Evolutionary conservation across 2,329 filamentous ascomycete species (phyloP).

Genomic region (Diaporthe sp.): DNA sequence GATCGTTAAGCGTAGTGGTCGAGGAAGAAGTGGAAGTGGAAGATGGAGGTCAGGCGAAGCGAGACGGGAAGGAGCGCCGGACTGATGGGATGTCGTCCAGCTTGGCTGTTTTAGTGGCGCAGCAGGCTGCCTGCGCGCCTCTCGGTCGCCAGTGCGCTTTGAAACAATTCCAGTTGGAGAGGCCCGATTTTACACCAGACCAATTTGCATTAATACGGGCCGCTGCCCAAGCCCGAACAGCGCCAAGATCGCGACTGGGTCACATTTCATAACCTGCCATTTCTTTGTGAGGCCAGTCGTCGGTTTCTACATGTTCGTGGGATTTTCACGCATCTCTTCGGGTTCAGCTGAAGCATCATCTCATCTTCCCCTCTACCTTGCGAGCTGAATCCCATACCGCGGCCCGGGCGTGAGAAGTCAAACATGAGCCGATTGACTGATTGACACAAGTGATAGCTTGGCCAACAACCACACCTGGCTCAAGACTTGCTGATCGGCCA

Average conservation of each 20-base stretch:
- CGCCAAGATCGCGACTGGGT: conserved; percentile 16
- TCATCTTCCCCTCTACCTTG: neutral
- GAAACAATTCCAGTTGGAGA: conserved; percentile 25
- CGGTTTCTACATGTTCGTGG: too few relatives aligned
- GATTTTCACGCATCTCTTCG: neutral
- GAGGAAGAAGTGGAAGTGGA: neutral
- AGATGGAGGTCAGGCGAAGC: neutral
- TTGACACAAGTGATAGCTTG: neutral
- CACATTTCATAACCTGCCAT: neutral
- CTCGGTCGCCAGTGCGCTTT: conserved; percentile 21
- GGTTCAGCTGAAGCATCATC: conserved; percentile 19
- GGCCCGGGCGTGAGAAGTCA: neutral
- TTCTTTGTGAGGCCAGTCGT: neutral
- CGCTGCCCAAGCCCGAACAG: conserved; percentile 22
- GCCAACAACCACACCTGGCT: neutral
- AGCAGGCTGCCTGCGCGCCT: conserved; percentile 17
- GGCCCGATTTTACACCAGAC: conserved; percentile 26
- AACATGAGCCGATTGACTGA: neutral
- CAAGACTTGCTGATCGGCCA: neutral
- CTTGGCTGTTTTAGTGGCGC: conserved; percentile 23
- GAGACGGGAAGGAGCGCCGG: neutral
- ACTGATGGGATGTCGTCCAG: conserved; percentile 23
- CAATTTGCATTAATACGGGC: conserved; percentile 30
- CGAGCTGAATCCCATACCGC: neutral
- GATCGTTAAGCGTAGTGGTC: neutral